Conservation (phyloP, 495 filamentous ascomycete genomes). For the Lasiosphaeria ovina region DNA sequence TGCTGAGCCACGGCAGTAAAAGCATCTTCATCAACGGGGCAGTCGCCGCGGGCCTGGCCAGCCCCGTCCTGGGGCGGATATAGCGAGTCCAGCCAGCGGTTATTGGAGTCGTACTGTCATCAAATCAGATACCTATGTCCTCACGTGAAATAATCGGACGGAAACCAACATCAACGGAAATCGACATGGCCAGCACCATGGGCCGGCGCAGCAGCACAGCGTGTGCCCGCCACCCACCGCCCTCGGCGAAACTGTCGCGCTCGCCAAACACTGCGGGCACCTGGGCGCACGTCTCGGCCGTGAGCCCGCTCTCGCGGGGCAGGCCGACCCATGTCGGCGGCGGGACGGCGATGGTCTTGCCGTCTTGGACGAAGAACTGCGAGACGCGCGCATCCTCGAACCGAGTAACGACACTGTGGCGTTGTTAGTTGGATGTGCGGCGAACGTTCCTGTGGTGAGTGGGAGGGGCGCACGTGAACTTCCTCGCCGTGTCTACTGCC, state of each 20-base stretch:
- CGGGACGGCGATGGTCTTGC: slow-evolving; percentile 53
- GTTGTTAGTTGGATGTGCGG: background rate
- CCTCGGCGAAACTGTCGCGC: slow-evolving; percentile 51
- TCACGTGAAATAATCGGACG: slow-evolving; percentile 51
- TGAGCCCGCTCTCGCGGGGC: slow-evolving; percentile 37
- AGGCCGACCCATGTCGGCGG: slow-evolving; percentile 46
- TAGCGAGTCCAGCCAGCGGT: slow-evolving; percentile 68
- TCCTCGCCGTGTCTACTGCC: slow-evolving; percentile 59
- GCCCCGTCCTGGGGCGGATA: slow-evolving; percentile 54
- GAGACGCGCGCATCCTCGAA: slow-evolving; percentile 55
- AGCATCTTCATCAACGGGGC: slow-evolving; percentile 46
- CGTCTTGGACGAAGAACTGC: slow-evolving; percentile 68
- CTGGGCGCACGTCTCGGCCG: slow-evolving; percentile 19
- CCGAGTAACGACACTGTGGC: slow-evolving; percentile 57
- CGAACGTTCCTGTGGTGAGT: background rate
- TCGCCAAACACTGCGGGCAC: slow-evolving; percentile 36
- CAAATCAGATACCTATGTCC: slow-evolving; percentile 33
- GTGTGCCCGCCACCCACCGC: slow-evolving; percentile 59
- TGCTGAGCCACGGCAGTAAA: background rate
- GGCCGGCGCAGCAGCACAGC: slow-evolving; percentile 48
- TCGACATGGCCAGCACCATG: slow-evolving; percentile 68
- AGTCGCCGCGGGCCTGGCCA: slow-evolving; percentile 6
- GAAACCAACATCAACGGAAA: slow-evolving; percentile 59
- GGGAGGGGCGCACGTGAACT: slow-evolving; percentile 49
- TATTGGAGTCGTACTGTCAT: slow-evolving; percentile 10